Base-by-base conservation (phyloP, 78 protist species). In the Protostelium mycophagum region DNA sequence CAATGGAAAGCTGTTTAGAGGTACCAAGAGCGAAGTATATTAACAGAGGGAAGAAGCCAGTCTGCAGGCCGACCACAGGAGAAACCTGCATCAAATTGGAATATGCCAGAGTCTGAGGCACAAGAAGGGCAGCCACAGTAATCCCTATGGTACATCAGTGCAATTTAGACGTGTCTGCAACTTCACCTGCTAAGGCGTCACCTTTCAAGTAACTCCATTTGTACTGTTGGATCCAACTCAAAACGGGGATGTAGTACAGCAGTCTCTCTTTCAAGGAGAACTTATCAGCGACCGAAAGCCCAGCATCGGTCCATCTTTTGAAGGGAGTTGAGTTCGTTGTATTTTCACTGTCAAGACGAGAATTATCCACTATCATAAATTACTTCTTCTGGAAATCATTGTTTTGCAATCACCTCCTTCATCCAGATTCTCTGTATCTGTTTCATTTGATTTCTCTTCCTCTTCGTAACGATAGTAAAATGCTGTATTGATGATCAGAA, bases 11-110 rank as follows among this genome's bases (percentile, higher is more conserved):
- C 88, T 92, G 94, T 84, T 90, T 86, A 38, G 95, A 93, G 35
- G 93, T 89, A 34, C 98, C 98, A 86, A 97, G 91, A 38, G 91
- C 83, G 34, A 96, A 88, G 63, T 97, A 97, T 37, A 95, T 93
- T 34, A 97, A 85, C 63, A 90, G 86, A 29, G 97, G 97, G 16
- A 97, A 88, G 90, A 96, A 92, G 86, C 97, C 94, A 10, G 95
- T 37, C 86, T 94, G 91, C 37, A 96, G 91, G 35, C 98, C 98
- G 39, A 91, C 86, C 34, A 92, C 87, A 5, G 97, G 96, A 0
- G 94, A 93, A 16, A 97, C 85, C 36, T 89, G 92, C 34, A 96
- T 96, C 1, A 96, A 73, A 35, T 90, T 85, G 31, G 96, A 92
- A 83, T 94, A 96, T 16, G 98, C 94, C 92, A 96, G 83, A n/a